Evolutionary conservation across 768 basidiomycete species (phyloP), one percentile per base, ranked within the genome.

Genomic region (Arthromyces matolae): DNA sequence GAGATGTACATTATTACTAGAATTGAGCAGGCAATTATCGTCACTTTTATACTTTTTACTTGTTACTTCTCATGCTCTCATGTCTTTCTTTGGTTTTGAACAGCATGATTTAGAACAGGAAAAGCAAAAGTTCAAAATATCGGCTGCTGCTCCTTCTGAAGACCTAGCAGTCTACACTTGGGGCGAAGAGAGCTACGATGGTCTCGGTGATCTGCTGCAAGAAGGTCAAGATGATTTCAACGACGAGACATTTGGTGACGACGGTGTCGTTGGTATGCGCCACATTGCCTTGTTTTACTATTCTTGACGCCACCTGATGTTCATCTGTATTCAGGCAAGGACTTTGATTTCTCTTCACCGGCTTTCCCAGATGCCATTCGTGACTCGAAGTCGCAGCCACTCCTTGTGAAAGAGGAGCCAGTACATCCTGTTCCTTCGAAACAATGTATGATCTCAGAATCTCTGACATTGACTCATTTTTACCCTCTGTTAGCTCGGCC

Each of bases 201-300:
- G 89, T 32, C 80, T 95, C 22, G 93, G 87, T 43, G 86, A 91
- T 67, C 82, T 82, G 41, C 77, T 97, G 45, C 82, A 86, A 57
- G 95, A 98, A 67, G 86, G 85, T 33, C 84, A 83, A 47, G 93
- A 97, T 73, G 93, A 94, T 56, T 64, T 94, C 57, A 98, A 99
- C 68, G 92, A 95, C 66, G 93, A 95, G 72, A 99, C 96, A 2
- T 99, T 99, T 70, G 96, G 94, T 24, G 78, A 69, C 32, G 54
- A 71, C 41, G 83, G 76, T 27, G 68, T 61, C 54, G 79, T 95
- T 49, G 91, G 93, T 93, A 63, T 75, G 86, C 69, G 45, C 43
- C 42, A 19, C 46, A 29, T 47, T 45, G 42, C 37, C 16, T 5
- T n/a, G n/a, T n/a, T n/a, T n/a, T n/a, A n/a, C n/a, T n/a, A n/a